A percentile compares a stretch with the other conserved stretches of the same genome.
Evolutionary conservation across 2,329 filamentous ascomycete genomes (phyloP).

Genomic region (Ophiocordyceps camponoti-leonardi): DNA sequence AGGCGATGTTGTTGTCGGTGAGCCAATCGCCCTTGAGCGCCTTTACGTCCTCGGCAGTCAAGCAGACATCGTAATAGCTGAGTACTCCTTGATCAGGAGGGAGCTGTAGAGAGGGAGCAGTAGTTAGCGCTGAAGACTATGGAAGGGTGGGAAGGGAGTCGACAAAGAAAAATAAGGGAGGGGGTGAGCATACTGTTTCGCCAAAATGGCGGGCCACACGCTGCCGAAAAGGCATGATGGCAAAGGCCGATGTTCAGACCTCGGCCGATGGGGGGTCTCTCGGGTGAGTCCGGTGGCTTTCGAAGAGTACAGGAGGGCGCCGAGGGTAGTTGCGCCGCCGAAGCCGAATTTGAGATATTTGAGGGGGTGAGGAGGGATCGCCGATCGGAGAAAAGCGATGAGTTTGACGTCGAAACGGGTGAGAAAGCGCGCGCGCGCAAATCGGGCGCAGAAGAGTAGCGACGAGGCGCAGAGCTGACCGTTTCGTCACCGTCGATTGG

Average conservation of each 20-base stretch:
- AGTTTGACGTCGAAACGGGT: neutral
- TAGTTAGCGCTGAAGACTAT: neutral
- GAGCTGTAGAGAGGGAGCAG: slow-evolving; percentile 24
- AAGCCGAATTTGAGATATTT: neutral
- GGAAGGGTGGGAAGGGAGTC: neutral
- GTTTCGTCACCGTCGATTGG: neutral
- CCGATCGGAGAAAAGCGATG: neutral
- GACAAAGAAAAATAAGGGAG: neutral
- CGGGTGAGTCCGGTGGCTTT: neutral
- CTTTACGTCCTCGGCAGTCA: slow-evolving; percentile 80
- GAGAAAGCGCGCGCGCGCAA: neutral
- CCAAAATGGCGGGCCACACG: slow-evolving; percentile 29
- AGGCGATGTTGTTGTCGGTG: slow-evolving; percentile 92
- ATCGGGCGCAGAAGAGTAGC: neutral
- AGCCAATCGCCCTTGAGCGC: slow-evolving; percentile 87
- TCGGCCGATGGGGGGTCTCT: neutral
- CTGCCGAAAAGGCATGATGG: slow-evolving; percentile 19
- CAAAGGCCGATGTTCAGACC: neutral
- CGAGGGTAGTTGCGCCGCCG: neutral
- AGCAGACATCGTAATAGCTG: slow-evolving; percentile 23
- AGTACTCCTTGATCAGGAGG: slow-evolving; percentile 20
- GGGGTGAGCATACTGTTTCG: slow-evolving; percentile 21
- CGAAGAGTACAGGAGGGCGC: neutral
- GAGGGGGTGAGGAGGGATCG: neutral
- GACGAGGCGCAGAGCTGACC: no score